phyloP scores from a whole-genome alignment of 441 rosid genomes.

The Erysimum cheiri region DNA sequence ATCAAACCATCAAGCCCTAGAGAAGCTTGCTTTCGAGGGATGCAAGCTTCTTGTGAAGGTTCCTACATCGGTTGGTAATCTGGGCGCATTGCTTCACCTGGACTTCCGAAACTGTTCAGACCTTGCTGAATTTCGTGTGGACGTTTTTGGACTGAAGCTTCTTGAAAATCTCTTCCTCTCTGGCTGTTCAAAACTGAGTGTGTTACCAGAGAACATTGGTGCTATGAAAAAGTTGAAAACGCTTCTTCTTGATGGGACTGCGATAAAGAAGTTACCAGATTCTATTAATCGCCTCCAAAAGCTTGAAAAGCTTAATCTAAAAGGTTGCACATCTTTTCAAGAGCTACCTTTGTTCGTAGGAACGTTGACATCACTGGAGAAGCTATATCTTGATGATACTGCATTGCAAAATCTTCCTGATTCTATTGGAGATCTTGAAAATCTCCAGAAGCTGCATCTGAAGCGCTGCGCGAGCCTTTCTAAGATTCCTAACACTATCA shows the following conservation, averaged over 20 bases:
- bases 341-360: slow-evolving; percentile 48
- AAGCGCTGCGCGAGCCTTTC: slow-evolving; percentile 47
- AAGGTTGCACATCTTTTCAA: slow-evolving; percentile 47
- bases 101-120: slow-evolving; percentile 51
- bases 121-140: slow-evolving; percentile 54
- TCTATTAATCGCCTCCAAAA: slow-evolving; percentile 47
- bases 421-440: slow-evolving; percentile 52
- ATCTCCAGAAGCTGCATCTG: slow-evolving; percentile 57
- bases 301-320: slow-evolving; percentile 60
- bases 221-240: slow-evolving; percentile 53
- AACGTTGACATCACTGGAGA: slow-evolving; percentile 51
- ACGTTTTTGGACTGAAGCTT: slow-evolving; percentile 53
- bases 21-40: slow-evolving; percentile 58
- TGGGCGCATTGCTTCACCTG: slow-evolving; percentile 48
- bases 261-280: slow-evolving; percentile 54
- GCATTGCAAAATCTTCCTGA: slow-evolving; percentile 51
- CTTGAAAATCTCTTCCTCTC: slow-evolving; percentile 61
- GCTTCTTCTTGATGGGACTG: slow-evolving; percentile 58
- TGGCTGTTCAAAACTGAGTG: slow-evolving; percentile 49
- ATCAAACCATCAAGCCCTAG: slow-evolving; percentile 48
- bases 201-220: slow-evolving; percentile 58
- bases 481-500: slow-evolving; percentile 52
- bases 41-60: slow-evolving; percentile 52
- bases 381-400: slow-evolving; percentile 50
- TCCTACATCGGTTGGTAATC: slow-evolving; percentile 57